These are phyloP conservation scores for Lycium ferocissimum DNA, from an alignment of 257 asterid species.

Conservation along the genomic window DNA sequence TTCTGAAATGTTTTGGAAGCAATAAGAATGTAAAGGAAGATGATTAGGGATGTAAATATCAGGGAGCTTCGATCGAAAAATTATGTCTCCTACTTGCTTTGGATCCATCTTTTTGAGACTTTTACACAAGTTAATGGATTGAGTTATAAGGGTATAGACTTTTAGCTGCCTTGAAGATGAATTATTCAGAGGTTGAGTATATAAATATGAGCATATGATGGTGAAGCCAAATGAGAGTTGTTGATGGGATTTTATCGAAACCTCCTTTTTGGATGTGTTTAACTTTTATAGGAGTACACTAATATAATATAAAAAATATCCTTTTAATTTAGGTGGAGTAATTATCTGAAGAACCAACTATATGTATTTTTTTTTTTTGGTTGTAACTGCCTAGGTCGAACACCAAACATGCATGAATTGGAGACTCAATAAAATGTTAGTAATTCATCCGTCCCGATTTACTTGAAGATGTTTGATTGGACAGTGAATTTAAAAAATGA, in stretches of 20 bases:
- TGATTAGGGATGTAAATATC: slow-evolving; percentile 79
- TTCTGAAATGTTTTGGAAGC: slow-evolving; percentile 66
- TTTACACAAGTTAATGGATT: background rate
- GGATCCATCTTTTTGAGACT: slow-evolving; percentile 7
- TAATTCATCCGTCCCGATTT: background rate
- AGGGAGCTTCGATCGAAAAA: slow-evolving; percentile 79
- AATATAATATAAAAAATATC: background rate
- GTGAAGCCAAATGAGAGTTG: slow-evolving; percentile 28
- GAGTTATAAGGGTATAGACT: background rate
- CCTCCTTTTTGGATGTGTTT: background rate
- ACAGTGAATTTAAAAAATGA: too few relatives aligned
- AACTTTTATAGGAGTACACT: background rate
- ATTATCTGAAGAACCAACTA: background rate
- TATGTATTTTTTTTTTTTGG: too few relatives aligned
- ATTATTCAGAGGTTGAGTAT: slow-evolving; percentile 33
- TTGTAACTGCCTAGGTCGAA: background rate
- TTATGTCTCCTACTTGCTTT: slow-evolving; percentile 47
- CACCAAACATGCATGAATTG: background rate
- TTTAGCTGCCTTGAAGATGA: slow-evolving; percentile 40
- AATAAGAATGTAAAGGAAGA: slow-evolving; percentile 75
- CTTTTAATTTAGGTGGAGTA: background rate
- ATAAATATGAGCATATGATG: slow-evolving; percentile 32
- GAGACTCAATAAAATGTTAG: background rate
- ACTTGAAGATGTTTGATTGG: too few relatives aligned
- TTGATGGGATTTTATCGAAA: slow-evolving; percentile 45